Evolutionary conservation across 1,139 yeast species (phyloP).

Genomic region (Taphrina populina): DNA sequence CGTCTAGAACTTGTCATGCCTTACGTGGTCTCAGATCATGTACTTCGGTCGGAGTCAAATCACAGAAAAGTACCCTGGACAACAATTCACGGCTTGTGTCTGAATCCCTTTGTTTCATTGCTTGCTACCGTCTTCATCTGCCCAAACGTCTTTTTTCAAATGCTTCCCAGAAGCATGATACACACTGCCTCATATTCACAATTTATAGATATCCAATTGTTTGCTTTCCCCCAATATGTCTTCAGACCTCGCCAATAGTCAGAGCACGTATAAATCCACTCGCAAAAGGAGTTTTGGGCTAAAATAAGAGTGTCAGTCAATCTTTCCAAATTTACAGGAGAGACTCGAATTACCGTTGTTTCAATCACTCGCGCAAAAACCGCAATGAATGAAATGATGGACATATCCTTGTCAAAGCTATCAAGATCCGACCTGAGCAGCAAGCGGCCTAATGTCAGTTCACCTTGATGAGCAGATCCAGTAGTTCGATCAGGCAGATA

Average conservation of each 20-base stretch:
- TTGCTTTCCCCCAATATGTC: background rate
- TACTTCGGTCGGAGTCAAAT: no score
- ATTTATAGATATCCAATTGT: no score
- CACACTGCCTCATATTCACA: no score
- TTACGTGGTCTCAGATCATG: no score
- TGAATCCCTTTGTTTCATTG: no score
- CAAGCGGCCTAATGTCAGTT: background rate
- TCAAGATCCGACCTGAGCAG: slow-evolving; percentile 2
- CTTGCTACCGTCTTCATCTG: no score
- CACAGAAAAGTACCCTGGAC: no score
- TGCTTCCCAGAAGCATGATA: no score
- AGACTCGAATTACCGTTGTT: slow-evolving; percentile 3
- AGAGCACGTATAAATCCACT: slow-evolving; percentile 4
- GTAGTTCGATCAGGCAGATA: slow-evolving; percentile 1
- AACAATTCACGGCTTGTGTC: no score
- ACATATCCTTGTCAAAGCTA: slow-evolving; percentile 10
- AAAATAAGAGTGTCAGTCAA: background rate
- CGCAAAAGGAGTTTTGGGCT: slow-evolving; percentile 2
- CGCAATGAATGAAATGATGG: slow-evolving; percentile 14
- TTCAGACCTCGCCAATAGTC: slow-evolving; percentile 1
- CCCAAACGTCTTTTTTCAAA: no score
- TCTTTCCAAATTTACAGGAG: background rate
- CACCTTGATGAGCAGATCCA: slow-evolving; percentile 1
- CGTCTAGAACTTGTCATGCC: no score
- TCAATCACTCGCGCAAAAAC: slow-evolving; percentile 10